Evolutionary conservation across 1,139 yeast species (phyloP).

Genomic region (Pichia sp.): DNA sequence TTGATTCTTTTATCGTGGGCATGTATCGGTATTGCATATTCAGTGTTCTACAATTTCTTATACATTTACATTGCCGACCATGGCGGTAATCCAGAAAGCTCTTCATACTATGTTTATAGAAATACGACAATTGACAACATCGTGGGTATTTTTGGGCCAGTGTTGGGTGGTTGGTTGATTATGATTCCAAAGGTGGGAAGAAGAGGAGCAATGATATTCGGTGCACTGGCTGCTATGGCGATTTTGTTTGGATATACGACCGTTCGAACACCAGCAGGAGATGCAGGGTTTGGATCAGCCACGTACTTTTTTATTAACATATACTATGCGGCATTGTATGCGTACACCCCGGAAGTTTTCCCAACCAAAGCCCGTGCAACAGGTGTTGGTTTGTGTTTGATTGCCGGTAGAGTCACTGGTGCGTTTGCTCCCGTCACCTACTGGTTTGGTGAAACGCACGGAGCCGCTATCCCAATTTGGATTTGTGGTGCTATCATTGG

Average conservation of each 20-base stretch:
- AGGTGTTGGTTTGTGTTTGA: conserved; percentile 45
- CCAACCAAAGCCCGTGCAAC: conserved; percentile 50
- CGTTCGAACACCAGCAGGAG: conserved; percentile 39
- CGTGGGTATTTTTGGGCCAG: conserved; percentile 48
- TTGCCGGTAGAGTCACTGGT: conserved; percentile 38
- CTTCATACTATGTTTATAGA: conserved; percentile 37
- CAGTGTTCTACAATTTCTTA: conserved; percentile 42
- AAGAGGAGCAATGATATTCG: conserved; percentile 46
- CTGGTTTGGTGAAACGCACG: conserved; percentile 32
- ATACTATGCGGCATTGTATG: conserved; percentile 48
- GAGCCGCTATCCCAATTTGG: conserved; percentile 44
- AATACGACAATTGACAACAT: conserved; percentile 44
- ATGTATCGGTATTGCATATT: conserved; percentile 44
- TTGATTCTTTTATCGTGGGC: conserved; percentile 40
- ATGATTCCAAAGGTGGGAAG: conserved; percentile 43
- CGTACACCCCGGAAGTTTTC: conserved; percentile 52
- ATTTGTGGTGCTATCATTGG: conserved; percentile 52
- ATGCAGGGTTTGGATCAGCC: conserved; percentile 45
- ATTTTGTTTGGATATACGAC: conserved; percentile 51
- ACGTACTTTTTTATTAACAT: conserved; percentile 43
- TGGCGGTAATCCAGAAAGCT: conserved; percentile 36
- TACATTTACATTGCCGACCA: conserved; percentile 39
- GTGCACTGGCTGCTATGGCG: conserved; percentile 45
- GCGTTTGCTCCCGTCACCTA: conserved; percentile 46
- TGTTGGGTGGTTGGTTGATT: conserved; percentile 40